Base-by-base conservation (phyloP, 1,284 basidiomycete genomes). In the Cryptococcus sp. region DNA sequence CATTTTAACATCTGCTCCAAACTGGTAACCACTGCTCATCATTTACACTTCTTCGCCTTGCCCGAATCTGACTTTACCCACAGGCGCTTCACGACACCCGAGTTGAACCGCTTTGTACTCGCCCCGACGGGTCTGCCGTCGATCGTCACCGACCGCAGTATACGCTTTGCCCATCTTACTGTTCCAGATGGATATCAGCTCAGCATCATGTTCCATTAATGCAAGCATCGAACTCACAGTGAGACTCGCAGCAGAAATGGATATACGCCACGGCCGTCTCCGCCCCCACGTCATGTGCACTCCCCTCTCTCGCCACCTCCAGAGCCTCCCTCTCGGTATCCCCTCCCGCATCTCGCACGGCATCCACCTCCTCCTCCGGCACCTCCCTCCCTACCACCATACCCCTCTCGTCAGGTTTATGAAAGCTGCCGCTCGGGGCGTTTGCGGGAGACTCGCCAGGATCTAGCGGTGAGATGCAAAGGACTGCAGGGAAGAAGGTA, bases 261-360 rank as follows among this genome's bases (percentile, higher is more conserved):
- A 64, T 54, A 50, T 51, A 56, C n/a, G 59, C 62, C 5, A 61
- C 50, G 1, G 60, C 59, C 42, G 57, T 37, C 35, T 47, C 40
- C 11, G 12, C 21, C 11, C 49, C 9, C 24, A 7, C 49, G 20
- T 52, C 46, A 8, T 56, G 13, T 24, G 35, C 46, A 15, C 28
- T 23, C 42, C 33, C 16, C 13, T 12, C 4, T 6, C 4, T 16
- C 11, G 16, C 44, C 7, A n/a, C 39, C 24, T 47, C 5, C 11
- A 1, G 2, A 4, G 24, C 20, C 4, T 44, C 38, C 11, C 8
- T 28, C 35, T 33, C 37, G 9, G 42, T 37, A 44, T 16, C 16
- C 28, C 33, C 18, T 5, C 13, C n/a, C 6, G 42, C 24, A 23
- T 37, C 24, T 2, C 45, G 4, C 12, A 28, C 50, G 21, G 38